Base-by-base conservation (phyloP, 495 filamentous ascomycete genomes). In the Xylaria palmicola region DNA sequence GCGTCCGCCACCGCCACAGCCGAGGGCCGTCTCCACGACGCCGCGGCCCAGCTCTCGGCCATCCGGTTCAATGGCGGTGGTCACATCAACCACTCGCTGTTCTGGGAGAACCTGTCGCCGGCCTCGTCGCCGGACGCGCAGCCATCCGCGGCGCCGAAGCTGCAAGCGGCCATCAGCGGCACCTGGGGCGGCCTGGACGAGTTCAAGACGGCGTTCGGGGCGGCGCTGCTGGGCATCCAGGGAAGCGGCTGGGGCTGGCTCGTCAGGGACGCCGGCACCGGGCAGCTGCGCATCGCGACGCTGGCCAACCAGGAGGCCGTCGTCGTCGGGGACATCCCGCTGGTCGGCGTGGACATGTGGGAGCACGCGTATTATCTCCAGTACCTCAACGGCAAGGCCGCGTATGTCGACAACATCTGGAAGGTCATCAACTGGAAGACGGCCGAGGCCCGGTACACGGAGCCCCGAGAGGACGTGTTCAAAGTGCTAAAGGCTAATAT, bases 331-430 rank as follows among this genome's bases (percentile, higher is more conserved):
- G 96, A 88, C 76, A 80, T 83, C 56, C 93, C 94, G 54, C 76
- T 98, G 49, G 82, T 98, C 32, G 94, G 95, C 13, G 89, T 98
- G 69, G 94, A 98, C 79, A 95, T 94, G 70, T 98, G 94, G 94
- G 94, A 98, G 79, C 68, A 79, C 59, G 75, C 79, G 45, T 81
- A 83, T 72, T 82, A 81, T 78, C 81, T 98, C 57, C 92, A 98
- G 81, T 98, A 98, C 76, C 84, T 97, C 83, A 98, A 98, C 81
- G 89, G 93, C 72, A 98, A 98, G 85, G 94, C 90, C 55, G 95
- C 97, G 75, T 98, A 98, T 80, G 97, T 98, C 76, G 85, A 85
- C 59, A 92, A 92, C 59, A 89, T 98, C 72, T 98, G 94, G 94
- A 91, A 97, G 64, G 91, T 98, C 48, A 83, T 98, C 68, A 98